Evolutionary conservation across 106 monocot genomes (phyloP).

Genomic region (Gastrodia elata): DNA sequence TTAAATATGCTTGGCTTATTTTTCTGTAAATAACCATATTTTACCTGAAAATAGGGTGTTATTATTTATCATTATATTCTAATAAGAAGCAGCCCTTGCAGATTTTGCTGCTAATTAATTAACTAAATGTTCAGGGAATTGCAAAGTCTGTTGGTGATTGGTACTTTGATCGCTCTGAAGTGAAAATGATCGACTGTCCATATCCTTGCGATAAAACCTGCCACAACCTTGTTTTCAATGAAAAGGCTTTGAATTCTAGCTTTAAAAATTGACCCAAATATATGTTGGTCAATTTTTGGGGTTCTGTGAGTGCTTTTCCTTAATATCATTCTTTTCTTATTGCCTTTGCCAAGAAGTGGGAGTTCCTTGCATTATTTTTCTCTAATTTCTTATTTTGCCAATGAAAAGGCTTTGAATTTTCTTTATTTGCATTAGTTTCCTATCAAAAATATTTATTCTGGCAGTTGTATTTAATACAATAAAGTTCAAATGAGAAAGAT

Average conservation of each 20-base stretch:
- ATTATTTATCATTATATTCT: background rate
- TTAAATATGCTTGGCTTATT: too few relatives aligned
- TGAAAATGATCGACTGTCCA: constrained; percentile 50
- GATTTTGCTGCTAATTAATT: background rate
- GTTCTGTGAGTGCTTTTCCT: background rate
- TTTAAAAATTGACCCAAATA: background rate
- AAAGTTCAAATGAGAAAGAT: background rate
- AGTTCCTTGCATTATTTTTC: background rate
- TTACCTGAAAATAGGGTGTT: too few relatives aligned
- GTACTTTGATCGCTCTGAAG: constrained; percentile 43
- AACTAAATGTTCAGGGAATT: constrained; percentile 31
- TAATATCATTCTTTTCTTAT: background rate
- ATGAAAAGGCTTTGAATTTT: background rate
- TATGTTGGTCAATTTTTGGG: background rate
- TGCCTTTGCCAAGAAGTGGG: background rate
- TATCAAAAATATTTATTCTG: background rate
- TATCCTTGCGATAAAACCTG: constrained; percentile 64
- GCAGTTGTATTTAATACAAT: background rate
- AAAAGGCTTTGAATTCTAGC: background rate
- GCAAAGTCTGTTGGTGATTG: constrained; percentile 51
- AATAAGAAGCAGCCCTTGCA: background rate
- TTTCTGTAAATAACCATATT: too few relatives aligned
- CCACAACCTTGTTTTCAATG: constrained; percentile 27
- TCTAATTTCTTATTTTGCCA: background rate
- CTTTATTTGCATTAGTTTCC: background rate